Conservation (phyloP, 2,329 filamentous ascomycete genomes). For the Verticillium tricorpus region DNA sequence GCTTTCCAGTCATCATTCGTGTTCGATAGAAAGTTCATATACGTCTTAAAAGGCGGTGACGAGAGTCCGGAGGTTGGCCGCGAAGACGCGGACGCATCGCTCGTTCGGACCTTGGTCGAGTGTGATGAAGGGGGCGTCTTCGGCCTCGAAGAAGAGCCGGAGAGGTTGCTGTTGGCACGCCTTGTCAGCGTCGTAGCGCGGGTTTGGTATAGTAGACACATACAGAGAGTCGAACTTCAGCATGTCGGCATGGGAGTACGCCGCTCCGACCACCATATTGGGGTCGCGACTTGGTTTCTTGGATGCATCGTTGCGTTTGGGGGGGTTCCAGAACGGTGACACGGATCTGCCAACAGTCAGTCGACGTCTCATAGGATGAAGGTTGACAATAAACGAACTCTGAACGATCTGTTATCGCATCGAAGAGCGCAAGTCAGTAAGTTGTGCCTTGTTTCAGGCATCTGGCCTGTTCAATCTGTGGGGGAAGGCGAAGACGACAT, state of each 20-base stretch:
- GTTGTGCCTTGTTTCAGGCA: background rate
- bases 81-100: conserved; percentile 50
- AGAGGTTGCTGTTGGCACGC: conserved; percentile 46
- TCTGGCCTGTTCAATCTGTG: background rate
- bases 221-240: conserved; percentile 82
- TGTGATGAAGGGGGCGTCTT: conserved; percentile 69
- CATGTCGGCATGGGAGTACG: conserved; percentile 95
- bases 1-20: conserved; percentile 80
- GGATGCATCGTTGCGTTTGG: conserved; percentile 46
- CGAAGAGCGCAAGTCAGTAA: conserved; percentile 12
- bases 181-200: conserved; percentile 7
- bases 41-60: conserved; percentile 67
- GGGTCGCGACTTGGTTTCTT: conserved; percentile 57
- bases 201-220: conserved; percentile 16
- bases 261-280: conserved; percentile 80
- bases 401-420: conserved; percentile 48
- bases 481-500: conserved; percentile 29
- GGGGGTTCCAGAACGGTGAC: conserved; percentile 82
- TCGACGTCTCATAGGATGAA: conserved; percentile 1
- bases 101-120: conserved; percentile 46
- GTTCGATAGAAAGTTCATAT: conserved; percentile 76
- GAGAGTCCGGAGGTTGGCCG: conserved; percentile 46
- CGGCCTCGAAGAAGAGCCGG: conserved; percentile 58
- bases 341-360: conserved; percentile 57
- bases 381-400: conserved; percentile 45